phyloP scores from a whole-genome alignment of 345 rosid genomes.

The Trapa bicornis region DNA sequence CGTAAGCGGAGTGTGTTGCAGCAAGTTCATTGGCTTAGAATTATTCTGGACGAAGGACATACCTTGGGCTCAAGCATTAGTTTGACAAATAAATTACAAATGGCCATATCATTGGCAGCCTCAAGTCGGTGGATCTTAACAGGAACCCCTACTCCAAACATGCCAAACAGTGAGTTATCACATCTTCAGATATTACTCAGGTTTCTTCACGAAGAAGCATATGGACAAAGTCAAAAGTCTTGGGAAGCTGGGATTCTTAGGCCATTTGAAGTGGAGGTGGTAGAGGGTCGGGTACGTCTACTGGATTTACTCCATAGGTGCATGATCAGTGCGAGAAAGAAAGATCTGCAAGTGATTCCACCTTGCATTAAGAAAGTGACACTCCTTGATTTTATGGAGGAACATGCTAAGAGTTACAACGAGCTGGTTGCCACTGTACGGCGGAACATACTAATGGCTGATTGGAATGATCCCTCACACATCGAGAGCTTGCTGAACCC shows the following conservation, averaged over 20 bases:
- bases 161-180: constrained; percentile 69
- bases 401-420: constrained; percentile 85
- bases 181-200: constrained; percentile 83
- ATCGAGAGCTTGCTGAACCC: constrained; percentile 91
- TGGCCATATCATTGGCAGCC: constrained; percentile 82
- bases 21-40: constrained; percentile 95
- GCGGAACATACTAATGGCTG: constrained; percentile 85
- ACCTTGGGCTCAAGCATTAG: constrained; percentile 90
- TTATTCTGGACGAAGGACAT: constrained; percentile 94
- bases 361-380: constrained; percentile 81
- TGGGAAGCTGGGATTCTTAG: constrained; percentile 90
- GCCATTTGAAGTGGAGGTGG: constrained; percentile 90
- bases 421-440: constrained; percentile 87
- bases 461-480: constrained; percentile 99
- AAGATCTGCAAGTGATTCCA: constrained; percentile 75
- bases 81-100: constrained; percentile 88
- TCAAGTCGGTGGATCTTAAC: constrained; percentile 86
- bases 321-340: constrained; percentile 93
- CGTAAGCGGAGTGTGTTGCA: constrained; percentile 69
- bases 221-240: constrained; percentile 62
- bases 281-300: constrained; percentile 71
- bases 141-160: constrained; percentile 91
- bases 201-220: constrained; percentile 89
- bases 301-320: constrained; percentile 66
- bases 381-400: constrained; percentile 57